A percentile compares a stretch with the other conserved stretches of the same genome.
Conservation (phyloP, 2,329 filamentous ascomycete genomes). For the Salinomyces thailandicus region DNA sequence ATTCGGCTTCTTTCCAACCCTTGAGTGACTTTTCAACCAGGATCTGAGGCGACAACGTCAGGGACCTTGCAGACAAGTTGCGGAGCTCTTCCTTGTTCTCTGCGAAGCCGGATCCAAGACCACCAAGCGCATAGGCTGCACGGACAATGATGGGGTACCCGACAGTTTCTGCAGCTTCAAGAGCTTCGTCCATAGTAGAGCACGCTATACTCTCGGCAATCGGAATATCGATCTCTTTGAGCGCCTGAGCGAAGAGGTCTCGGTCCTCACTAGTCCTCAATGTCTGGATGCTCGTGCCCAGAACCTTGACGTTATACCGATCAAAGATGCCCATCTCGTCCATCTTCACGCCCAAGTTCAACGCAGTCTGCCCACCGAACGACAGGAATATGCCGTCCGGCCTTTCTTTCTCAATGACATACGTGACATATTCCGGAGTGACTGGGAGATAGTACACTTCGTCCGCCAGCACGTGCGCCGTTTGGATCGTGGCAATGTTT, state of each 20-base stretch:
- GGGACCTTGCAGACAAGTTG: conserved; percentile 82
- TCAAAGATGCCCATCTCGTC: conserved; percentile 92
- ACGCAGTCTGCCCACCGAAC: conserved; percentile 92
- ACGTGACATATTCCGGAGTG: conserved; percentile 92
- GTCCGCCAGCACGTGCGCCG: conserved; percentile 88
- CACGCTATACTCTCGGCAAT: conserved; percentile 95
- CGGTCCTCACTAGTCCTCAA: conserved; percentile 91
- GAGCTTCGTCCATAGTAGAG: conserved; percentile 78
- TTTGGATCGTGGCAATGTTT: conserved; percentile 97
- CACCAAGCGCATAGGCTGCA: conserved; percentile 90
- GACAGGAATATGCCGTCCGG: conserved; percentile 96
- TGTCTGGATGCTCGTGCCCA: conserved; percentile 89
- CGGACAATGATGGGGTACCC: conserved; percentile 98
- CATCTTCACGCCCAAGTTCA: conserved; percentile 96
- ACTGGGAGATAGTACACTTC: conserved; percentile 98
- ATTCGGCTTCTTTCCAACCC: conserved; percentile 99
- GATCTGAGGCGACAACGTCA: conserved; percentile 91
- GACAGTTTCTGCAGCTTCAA: conserved; percentile 73
- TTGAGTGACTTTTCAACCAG: conserved; percentile 97
- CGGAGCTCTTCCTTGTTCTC: conserved; percentile 87
- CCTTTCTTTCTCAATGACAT: conserved; percentile 91
- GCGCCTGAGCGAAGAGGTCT: conserved; percentile 87
- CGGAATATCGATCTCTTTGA: conserved; percentile 94
- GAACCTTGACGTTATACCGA: conserved; percentile 87
- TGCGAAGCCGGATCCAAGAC: conserved; percentile 91